phyloP scores from a whole-genome alignment of 805 yeast genomes.

The Zygosaccharomyces pseudorouxii region DNA sequence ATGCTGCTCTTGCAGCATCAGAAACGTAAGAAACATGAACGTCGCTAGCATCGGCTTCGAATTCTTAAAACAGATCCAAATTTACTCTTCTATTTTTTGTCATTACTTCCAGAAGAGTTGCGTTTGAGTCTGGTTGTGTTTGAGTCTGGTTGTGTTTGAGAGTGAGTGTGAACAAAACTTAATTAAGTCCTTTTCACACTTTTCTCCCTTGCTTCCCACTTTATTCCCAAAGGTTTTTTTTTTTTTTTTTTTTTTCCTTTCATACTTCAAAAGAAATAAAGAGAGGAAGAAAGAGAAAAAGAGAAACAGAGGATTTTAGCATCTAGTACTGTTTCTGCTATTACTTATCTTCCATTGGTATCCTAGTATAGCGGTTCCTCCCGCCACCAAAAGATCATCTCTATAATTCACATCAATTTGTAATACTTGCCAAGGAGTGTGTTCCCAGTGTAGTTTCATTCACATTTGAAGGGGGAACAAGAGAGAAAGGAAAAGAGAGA shows the following conservation, averaged over 20 bases:
- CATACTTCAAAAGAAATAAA: not conserved
- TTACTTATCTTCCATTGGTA: not conserved
- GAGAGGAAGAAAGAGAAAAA: conserved; percentile 2
- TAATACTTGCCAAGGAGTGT: not conserved
- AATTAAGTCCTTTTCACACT: not conserved
- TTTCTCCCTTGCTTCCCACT: not conserved
- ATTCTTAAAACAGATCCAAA: too few species aligned
- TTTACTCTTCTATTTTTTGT: too few species aligned
- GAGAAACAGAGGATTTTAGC: not conserved
- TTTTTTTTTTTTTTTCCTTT: not conserved
- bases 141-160: too few species aligned
- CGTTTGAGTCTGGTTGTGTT: too few species aligned
- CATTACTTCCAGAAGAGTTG: too few species aligned
- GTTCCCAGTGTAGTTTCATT: not conserved
- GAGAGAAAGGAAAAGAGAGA: conserved; percentile 4
- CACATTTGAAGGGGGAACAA: not conserved
- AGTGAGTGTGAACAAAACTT: too few species aligned
- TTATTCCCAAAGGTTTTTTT: not conserved
- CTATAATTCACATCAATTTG: not conserved
- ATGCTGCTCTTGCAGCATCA: not conserved
- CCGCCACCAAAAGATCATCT: not conserved
- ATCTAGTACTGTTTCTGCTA: not conserved
- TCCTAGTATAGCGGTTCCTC: not conserved
- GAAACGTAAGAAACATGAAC: not conserved
- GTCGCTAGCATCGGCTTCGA: too few species aligned